Evolutionary conservation across 768 basidiomycete genomes (phyloP).

Genomic region (Floccularia luteovirens): DNA sequence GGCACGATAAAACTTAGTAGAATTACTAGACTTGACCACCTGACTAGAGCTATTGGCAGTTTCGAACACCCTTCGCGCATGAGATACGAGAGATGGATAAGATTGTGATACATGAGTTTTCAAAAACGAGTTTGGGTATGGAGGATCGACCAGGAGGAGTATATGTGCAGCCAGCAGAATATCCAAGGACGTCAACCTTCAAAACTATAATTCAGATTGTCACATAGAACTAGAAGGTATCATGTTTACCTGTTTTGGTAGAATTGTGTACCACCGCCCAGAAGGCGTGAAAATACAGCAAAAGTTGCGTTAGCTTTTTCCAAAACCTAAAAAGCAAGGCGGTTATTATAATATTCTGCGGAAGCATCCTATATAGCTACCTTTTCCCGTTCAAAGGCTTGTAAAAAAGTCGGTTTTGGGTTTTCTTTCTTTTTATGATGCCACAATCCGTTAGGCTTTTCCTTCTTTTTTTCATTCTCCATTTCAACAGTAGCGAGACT

Average conservation of each 20-base stretch:
- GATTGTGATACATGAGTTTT: slow-evolving; percentile 44
- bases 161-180: slow-evolving; percentile 62
- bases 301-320: slow-evolving; percentile 52
- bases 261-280: slow-evolving; percentile 44
- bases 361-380: slow-evolving; percentile 20
- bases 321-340: slow-evolving; percentile 34
- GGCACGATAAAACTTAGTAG: slow-evolving; percentile 22
- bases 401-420: slow-evolving; percentile 32
- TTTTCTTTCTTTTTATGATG: slow-evolving; percentile 18
- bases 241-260: slow-evolving; percentile 39
- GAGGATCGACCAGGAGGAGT: slow-evolving; percentile 48
- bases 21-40: slow-evolving; percentile 6
- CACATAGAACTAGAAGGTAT: not conserved
- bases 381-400: slow-evolving; percentile 60
- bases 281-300: slow-evolving; percentile 48
- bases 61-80: slow-evolving; percentile 43
- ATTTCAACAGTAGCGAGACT: slow-evolving; percentile 30
- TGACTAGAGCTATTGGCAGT: no score
- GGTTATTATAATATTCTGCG: not conserved
- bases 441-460: slow-evolving; percentile 20
- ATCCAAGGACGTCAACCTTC: slow-evolving; percentile 61
- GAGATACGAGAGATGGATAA: slow-evolving; percentile 50
- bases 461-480: slow-evolving; percentile 29
- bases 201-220: slow-evolving; percentile 4
- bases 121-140: slow-evolving; percentile 55